Percentiles rank a stretch among this genome's conserved stretches.
Evolutionary conservation across 1,284 basidiomycete species (phyloP).

Genomic region (Apiotrichum akiyoshidainum): DNA sequence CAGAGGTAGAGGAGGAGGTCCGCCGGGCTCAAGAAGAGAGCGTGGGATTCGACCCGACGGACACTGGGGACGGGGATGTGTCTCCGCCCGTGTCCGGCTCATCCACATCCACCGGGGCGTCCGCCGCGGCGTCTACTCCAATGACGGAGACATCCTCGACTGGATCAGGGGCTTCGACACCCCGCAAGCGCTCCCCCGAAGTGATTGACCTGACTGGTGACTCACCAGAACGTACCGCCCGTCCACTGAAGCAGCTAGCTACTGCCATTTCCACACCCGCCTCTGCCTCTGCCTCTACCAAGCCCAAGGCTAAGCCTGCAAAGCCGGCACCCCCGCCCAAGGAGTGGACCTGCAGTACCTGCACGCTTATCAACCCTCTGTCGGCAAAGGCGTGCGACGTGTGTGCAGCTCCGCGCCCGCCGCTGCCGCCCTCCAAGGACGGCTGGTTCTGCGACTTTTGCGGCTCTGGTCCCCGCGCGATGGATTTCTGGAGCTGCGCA

Average conservation of each 20-base stretch:
- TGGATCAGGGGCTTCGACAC: not conserved
- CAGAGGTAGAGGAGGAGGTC: conserved; percentile 64
- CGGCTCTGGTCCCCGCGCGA: conserved; percentile 60
- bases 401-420: conserved; percentile 59
- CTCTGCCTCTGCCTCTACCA: no score
- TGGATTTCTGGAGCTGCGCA: conserved; percentile 69
- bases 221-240: not conserved
- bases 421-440: conserved; percentile 22
- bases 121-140: not conserved
- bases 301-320: not conserved
- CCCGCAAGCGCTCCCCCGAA: not conserved
- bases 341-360: conserved; percentile 65
- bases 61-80: conserved; percentile 38
- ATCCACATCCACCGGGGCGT: not conserved
- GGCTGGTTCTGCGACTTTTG: conserved; percentile 71
- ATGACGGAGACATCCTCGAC: not conserved
- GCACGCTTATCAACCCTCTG: conserved; percentile 66
- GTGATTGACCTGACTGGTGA: conserved; percentile 1
- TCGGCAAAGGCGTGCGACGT: conserved; percentile 60
- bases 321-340: not conserved
- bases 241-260: not conserved
- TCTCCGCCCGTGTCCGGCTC: not conserved
- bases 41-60: conserved; percentile 61
- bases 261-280: not conserved
- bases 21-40: conserved; percentile 66